Base-by-base conservation (phyloP, 768 basidiomycete genomes). In the Boletus eberwhitei region DNA sequence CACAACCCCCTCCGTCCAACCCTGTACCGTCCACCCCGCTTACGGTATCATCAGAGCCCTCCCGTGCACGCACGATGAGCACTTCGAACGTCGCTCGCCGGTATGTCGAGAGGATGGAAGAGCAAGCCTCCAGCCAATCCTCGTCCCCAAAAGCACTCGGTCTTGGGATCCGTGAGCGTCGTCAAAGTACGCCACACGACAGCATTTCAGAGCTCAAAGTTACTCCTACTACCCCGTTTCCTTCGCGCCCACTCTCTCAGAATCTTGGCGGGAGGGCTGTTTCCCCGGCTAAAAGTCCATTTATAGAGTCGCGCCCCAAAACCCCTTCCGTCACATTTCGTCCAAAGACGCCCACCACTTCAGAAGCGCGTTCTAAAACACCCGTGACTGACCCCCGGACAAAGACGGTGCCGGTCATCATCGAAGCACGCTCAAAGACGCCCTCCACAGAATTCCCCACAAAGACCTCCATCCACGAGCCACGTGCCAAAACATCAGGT, bases 141-240 rank as follows among this genome's bases (percentile, higher is more conserved):
- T 60, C 63, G 22, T 74, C 73, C 55, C 71, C 71, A 8, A 65
- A 56, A 48, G 36, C 51, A 6, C 35, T 54, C 21, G 51, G 58
- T 19, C 50, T 48, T 8, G 74, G 70, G 49, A 66, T 64, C 53
- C 75, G 82, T 35, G 79, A 81, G 57, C 77, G 81, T 48, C 81
- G 77, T 13, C 74, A 76, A 47, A 85, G 80, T 60, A 79, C 78
- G 6, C 78, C 81, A 0, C 63, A 59, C n/a, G 58, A 55, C 5
- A 50, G 49, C 36, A 14, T 52, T 19, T 53, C 62, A 26, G 67
- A 65, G 40, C 57, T 58, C 35, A 63, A 59, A 34, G 53, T 40
- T 35, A n/a, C 35, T 0, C 42, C 62, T 11, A 58, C 64, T 14
- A 62, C 67, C 2, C 12, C 38, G 5, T 34, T 58, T 40, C 11